Evolutionary conservation across 495 filamentous ascomycete genomes (phyloP), one percentile per base, ranked within the genome.

Genomic region (Tuber melanosporum): DNA sequence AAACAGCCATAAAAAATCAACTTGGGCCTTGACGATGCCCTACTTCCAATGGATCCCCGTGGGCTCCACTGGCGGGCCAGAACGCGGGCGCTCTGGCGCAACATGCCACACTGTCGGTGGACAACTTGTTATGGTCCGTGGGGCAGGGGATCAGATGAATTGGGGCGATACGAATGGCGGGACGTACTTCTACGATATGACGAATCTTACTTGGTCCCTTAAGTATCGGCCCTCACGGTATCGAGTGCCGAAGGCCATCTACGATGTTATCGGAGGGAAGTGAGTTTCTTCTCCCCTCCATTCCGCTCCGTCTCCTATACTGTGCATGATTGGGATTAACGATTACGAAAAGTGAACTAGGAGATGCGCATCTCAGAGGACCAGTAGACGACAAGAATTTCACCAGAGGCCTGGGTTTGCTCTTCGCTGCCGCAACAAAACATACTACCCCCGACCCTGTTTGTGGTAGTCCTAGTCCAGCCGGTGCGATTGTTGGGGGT

Each of bases 401-500:
- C 45, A 19, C 45, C 4, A 15, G 49, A n/a, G 32, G 20, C 22
- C 62, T 80, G 9, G 42, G 22, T 3, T 12, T 20, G 3, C 45
- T 80, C 73, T 80, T 80, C 71, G 47, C 44, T 32, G 9, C 73
- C 32, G 20, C 73, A 62, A 14, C 57, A 49, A 15, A 41, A 2
- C 9, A 2, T 39, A 26, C 15, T 26, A 36, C 20, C 6, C 17
- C 32, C 26, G 43, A 1, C 41, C 5, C 26, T 2, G 8, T 2
- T 73, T 52, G 17, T 44, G 41, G 72, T 5, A 46, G 74, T 22
- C 72, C 76, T 10, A 80, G 73, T 41, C 8, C 57, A 32, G 78
- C 77, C 9, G 82, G 82, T 8, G 77, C 82, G 32, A 80, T 83
- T 19, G 82, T 72, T 12, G 82, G 82, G 5, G 82, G 82, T 17